These are phyloP conservation scores for Asclepias syriaca DNA, from an alignment of 257 asterid genomes.

Conservation along the genomic window DNA sequence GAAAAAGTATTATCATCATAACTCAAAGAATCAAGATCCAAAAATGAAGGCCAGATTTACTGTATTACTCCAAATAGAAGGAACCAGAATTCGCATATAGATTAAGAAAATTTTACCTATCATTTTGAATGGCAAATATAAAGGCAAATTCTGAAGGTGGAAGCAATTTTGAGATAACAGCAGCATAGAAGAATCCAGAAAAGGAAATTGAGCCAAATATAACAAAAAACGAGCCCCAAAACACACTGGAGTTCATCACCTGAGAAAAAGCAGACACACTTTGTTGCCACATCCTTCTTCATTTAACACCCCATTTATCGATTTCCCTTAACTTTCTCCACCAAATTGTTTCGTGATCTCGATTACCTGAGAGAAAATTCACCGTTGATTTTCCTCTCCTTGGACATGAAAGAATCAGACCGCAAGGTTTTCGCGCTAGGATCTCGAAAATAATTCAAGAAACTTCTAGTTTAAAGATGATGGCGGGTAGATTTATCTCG, in stretches of 20 bases:
- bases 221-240: constrained; percentile 52
- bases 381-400: constrained; percentile 43
- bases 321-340: not conserved
- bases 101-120: constrained; percentile 28
- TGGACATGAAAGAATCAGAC: constrained; percentile 14
- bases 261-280: constrained; percentile 18
- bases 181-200: constrained; percentile 38
- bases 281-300: not conserved
- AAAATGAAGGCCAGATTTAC: not conserved
- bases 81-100: not conserved
- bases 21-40: not conserved
- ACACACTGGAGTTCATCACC: constrained; percentile 28
- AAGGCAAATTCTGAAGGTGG: constrained; percentile 41
- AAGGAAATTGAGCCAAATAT: constrained; percentile 37
- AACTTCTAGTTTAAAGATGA: not conserved
- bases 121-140: constrained; percentile 53
- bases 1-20: not conserved
- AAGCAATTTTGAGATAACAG: constrained; percentile 52
- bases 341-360: not conserved
- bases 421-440: constrained; percentile 7
- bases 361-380: constrained; percentile 35
- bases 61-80: not conserved
- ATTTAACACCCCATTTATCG: not conserved
- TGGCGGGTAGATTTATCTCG: not conserved
- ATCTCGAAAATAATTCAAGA: too few species aligned